Percentiles rank a stretch among this genome's conserved stretches.
Evolutionary conservation across 176 grass and related monocot genomes (phyloP).

Genomic region (Poa annua): DNA sequence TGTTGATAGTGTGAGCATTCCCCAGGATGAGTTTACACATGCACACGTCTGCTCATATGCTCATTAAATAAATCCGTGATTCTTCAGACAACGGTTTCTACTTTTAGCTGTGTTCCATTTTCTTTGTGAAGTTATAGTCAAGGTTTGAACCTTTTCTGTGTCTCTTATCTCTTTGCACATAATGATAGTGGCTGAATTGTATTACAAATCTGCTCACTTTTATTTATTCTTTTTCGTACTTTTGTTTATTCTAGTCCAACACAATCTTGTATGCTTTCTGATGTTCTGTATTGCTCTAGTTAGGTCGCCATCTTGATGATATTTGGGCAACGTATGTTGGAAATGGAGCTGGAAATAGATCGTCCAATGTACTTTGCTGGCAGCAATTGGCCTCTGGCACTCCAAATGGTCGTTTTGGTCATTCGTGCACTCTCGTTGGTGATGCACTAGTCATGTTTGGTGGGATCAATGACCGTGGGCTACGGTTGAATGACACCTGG

Average conservation of each 20-base stretch:
- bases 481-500: slow-evolving; percentile 88
- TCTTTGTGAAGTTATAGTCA: slow-evolving; percentile 17
- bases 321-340: slow-evolving; percentile 90
- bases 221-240: background rate
- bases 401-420: slow-evolving; percentile 90
- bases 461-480: slow-evolving; percentile 83
- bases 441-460: slow-evolving; percentile 80
- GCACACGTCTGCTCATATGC: background rate
- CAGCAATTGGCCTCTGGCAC: slow-evolving; percentile 75
- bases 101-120: slow-evolving; percentile 12
- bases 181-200: slow-evolving; percentile 32
- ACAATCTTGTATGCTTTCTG: slow-evolving; percentile 20
- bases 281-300: slow-evolving; percentile 57
- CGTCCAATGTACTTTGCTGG: slow-evolving; percentile 56
- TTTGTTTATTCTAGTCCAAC: slow-evolving; percentile 27
- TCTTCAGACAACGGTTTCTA: slow-evolving; percentile 12
- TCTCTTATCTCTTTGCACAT: background rate
- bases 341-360: slow-evolving; percentile 69
- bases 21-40: slow-evolving; percentile 27
- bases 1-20: slow-evolving; percentile 18
- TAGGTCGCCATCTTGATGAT: slow-evolving; percentile 96
- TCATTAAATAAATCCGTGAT: slow-evolving; percentile 14
- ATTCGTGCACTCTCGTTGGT: slow-evolving; percentile 66
- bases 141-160: background rate
- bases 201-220: background rate